Percentiles rank a stretch among this genome's conserved stretches.
Conservation (phyloP, 2,329 filamentous ascomycete species). For the Botryotinia narcissicola region DNA sequence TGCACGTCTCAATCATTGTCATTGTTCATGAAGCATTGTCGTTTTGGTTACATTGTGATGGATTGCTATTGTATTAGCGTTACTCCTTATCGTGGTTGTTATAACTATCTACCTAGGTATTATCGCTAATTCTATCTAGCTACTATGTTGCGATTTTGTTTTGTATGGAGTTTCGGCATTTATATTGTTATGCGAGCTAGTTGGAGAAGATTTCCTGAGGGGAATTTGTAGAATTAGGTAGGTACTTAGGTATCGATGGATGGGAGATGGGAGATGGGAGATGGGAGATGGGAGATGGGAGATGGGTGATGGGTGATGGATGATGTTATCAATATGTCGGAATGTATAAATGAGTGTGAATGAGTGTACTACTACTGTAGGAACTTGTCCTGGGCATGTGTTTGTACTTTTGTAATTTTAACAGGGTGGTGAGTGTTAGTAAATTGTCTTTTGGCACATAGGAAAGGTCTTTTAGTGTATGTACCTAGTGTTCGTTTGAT, state of each 20-base stretch:
- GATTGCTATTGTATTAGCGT: too few species aligned
- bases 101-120: too few species aligned
- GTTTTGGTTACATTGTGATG: too few species aligned
- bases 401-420: background rate
- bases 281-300: too few species aligned
- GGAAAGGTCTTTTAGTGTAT: background rate
- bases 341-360: background rate
- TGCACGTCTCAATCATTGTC: background rate
- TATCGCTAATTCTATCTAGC: background rate
- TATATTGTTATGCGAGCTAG: background rate
- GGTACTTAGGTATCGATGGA: background rate
- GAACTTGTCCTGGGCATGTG: background rate
- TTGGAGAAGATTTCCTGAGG: background rate
- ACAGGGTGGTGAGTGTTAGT: background rate
- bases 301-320: too few species aligned
- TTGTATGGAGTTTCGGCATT: accelerated
- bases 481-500: background rate
- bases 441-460: background rate
- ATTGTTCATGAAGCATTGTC: background rate
- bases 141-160: background rate
- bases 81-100: too few species aligned
- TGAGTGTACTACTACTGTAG: background rate
- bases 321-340: too few species aligned
- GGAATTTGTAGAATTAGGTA: too few species aligned
- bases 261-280: too few species aligned